These are phyloP conservation scores for Aspergillus kassunensis DNA, from an alignment of 495 filamentous ascomycete species.

Conservation along the genomic window DNA sequence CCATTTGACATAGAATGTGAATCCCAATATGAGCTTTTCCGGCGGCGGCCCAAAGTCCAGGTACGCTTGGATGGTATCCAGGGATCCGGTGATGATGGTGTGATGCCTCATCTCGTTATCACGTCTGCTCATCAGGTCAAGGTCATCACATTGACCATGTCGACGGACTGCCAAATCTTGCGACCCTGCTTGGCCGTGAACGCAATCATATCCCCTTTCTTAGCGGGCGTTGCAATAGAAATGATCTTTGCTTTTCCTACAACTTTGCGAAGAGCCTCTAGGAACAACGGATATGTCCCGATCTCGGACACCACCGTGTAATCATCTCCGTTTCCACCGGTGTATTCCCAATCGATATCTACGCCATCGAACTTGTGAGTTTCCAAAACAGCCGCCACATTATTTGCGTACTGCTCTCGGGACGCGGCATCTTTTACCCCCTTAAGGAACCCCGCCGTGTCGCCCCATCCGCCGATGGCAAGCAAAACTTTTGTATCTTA, in stretches of 20 bases:
- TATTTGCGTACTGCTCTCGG: slow-evolving; percentile 57
- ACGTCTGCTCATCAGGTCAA: slow-evolving; percentile 75
- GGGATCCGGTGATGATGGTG: slow-evolving; percentile 52
- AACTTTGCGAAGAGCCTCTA: slow-evolving; percentile 54
- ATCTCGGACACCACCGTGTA: slow-evolving; percentile 69
- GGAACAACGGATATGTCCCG: slow-evolving; percentile 58
- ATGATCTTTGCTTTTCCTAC: slow-evolving; percentile 59
- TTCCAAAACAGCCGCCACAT: slow-evolving; percentile 59
- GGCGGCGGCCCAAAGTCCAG: slow-evolving; percentile 51
- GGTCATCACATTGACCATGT: slow-evolving; percentile 76
- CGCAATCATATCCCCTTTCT: slow-evolving; percentile 66
- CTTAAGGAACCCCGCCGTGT: slow-evolving; percentile 56
- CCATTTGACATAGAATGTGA: slow-evolving; percentile 73
- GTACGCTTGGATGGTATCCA: slow-evolving; percentile 57
- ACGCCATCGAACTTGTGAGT: slow-evolving; percentile 60
- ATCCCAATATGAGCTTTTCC: slow-evolving; percentile 64
- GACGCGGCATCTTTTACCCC: slow-evolving; percentile 52
- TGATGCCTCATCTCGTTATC: slow-evolving; percentile 66
- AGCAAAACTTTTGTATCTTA: slow-evolving; percentile 61
- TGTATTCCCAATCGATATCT: slow-evolving; percentile 82
- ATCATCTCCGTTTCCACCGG: slow-evolving; percentile 73
- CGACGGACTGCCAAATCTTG: slow-evolving; percentile 57
- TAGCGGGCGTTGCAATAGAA: slow-evolving; percentile 68
- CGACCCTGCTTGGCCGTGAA: slow-evolving; percentile 62
- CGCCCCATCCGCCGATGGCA: slow-evolving; percentile 73